Base-by-base conservation (phyloP, 352 stramenopile genomes). In the Phytophthora chlamydospora region DNA sequence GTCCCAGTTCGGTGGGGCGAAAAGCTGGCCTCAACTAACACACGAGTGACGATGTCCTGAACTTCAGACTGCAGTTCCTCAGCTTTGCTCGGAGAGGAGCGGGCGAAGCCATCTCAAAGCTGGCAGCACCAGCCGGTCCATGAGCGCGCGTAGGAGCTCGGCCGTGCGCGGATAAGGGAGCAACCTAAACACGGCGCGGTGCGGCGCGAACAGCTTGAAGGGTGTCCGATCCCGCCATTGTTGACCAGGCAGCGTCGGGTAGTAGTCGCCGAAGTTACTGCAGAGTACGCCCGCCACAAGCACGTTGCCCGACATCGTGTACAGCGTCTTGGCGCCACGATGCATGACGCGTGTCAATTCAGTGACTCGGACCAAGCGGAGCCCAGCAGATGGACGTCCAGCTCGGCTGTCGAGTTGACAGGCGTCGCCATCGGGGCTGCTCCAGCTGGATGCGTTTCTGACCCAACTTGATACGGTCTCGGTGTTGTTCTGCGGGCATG, bases 251-350 rank as follows among this genome's bases (percentile, higher is more conserved):
- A 83, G 29, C 38, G 47, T 48, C 19, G 75, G 78, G 38, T 93
- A 93, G 38, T 76, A 76, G 67, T 90, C 81, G 47, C 79, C 83
- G 45, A 91, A 93, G 73, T 89, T 93, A 61, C 81, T 90, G 62
- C 83, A 93, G 38, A 90, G 66, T 54, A 80, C 77, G 47, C 78
- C 78, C 41, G 88, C 68, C 41, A 91, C 78, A 47, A 93, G 76
- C 40, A 91, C 16, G 43, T 83, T 89, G 62, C 82, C 81, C n/a
- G 71, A 73, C 34, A 66, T 80, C 7, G 80, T 89, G 73, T 91
- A 90, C 31, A 90, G 72, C 3, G 80, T 90, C 36, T 83, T 64
- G 21, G 73, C 79, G 2, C 74, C 66, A 12, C 47, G 62, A 19
- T 52, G 68, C 21, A 45, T 60, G 33, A 72, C 63, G 7, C 24